Percentiles rank a stretch among this genome's conserved stretches.
phyloP scores from a whole-genome alignment of 495 filamentous ascomycete genomes.

The Glarea lozoyensis region DNA sequence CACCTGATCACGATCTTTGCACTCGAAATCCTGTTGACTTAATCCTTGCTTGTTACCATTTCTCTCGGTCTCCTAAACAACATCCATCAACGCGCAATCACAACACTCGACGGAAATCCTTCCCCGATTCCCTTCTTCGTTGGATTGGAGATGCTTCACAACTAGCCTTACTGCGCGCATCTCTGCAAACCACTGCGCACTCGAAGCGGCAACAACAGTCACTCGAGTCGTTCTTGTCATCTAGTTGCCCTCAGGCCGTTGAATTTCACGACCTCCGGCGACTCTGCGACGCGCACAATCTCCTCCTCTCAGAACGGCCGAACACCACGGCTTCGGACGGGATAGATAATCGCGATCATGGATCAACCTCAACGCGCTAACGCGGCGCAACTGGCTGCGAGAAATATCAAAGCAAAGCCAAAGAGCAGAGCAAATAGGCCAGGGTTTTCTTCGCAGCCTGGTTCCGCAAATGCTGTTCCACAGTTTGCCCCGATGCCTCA shows the following conservation, averaged over 20 bases:
- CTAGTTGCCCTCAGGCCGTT: not conserved
- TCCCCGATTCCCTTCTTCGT: not conserved
- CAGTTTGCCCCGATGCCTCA: not conserved
- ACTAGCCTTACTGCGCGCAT: not conserved
- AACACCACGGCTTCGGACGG: not conserved
- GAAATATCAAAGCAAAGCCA: constrained; percentile 17
- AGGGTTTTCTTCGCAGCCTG: not conserved
- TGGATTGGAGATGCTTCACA: not conserved
- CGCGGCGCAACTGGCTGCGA: constrained; percentile 18
- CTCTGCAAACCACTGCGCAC: not conserved
- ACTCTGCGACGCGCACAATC: too few relatives aligned
- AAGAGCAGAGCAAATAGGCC: constrained; percentile 5
- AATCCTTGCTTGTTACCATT: not conserved
- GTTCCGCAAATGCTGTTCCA: not conserved
- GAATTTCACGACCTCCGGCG: too few relatives aligned
- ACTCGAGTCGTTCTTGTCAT: not conserved
- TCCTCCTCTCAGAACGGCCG: too few relatives aligned
- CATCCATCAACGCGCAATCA: constrained; percentile 3
- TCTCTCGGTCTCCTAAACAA: not conserved
- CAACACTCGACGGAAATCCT: not conserved
- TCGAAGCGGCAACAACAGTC: not conserved
- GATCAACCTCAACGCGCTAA: constrained; percentile 16
- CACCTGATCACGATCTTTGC: not conserved
- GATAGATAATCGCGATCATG: constrained; percentile 3
- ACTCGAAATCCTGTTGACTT: not conserved